Evolutionary conservation across 129 eudicot genomes (phyloP), one percentile per base, ranked within the genome.

Genomic region (Saussurea involucrata): DNA sequence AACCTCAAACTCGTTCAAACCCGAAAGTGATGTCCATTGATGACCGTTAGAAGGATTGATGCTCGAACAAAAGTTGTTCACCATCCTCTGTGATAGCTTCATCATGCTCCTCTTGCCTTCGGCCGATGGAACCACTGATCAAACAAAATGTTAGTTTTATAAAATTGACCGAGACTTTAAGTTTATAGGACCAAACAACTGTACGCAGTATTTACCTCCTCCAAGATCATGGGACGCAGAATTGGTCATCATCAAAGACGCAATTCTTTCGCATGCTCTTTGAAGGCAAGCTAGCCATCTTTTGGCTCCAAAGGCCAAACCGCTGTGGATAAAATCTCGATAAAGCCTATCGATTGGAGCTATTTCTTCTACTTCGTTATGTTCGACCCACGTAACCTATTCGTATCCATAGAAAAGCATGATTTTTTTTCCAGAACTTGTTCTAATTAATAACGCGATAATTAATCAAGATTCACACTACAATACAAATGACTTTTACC

Each of bases 351-450:
- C 87, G 66, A 75, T 77, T 5, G 82, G 90, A 18, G 28, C 66
- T 63, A 57, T 76, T 36, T 83, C 86, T 78, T 90, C 92, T 1
- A 90, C 77, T 80, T 87, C 90, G 67, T 76, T 70, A 60, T 87
- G 90, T 77, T 90, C 96, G 24, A 90, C 87, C 88, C 92, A 87
- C 6, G 92, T 90, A 69, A 90, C 88, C 96, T 90, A 64, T 34
- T 15, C 13, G 2, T 69, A 69, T 21, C 21, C 63, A 8, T 2
- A 10, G 17, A 31, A 3, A 71, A 75, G 68, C 1, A 21, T 0
- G 4, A 24, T 22, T 24, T 53, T 17, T 36, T n/a, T n/a, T n/a
- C n/a, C n/a, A 66, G 63, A 29, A 22, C 3, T 31, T 9, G 40
- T 40, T 44, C 6, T 15, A 37, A 17, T 3, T 17, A 60, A 3